Conservation (phyloP, 139 green algal species). For the Asterochloris erici region DNA sequence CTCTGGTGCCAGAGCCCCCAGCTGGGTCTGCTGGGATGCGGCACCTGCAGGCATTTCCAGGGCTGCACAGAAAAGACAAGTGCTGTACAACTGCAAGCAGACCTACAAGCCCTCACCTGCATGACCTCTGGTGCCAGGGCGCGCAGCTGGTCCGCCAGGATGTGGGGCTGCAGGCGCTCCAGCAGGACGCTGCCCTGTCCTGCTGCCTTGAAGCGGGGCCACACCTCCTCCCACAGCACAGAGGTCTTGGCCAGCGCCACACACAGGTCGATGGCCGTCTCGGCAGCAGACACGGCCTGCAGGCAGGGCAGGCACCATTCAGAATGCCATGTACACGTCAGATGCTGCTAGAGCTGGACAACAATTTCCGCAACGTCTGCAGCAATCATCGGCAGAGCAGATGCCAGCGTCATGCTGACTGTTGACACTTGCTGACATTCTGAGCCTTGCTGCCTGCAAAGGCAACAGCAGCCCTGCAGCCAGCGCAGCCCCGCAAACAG, state of each 20-base stretch:
- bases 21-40: no score
- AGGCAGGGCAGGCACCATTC: background rate
- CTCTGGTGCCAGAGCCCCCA: no score
- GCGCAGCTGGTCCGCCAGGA: slow-evolving; percentile 52
- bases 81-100: no score
- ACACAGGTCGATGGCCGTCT: slow-evolving; percentile 31
- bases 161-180: slow-evolving; percentile 44
- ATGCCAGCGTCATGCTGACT: background rate
- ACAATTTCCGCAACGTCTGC: slow-evolving; percentile 1
- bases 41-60: no score
- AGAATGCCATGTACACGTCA: background rate
- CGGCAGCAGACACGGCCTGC: slow-evolving; percentile 17
- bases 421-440: no score
- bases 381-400: slow-evolving; percentile 13
- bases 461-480: no score
- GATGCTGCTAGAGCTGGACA: slow-evolving; percentile 15
- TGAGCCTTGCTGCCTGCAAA: no score
- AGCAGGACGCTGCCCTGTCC: slow-evolving; percentile 37
- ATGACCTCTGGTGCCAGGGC: slow-evolving; percentile 66
- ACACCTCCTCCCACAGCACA: slow-evolving; percentile 32
- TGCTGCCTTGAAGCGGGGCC: slow-evolving; percentile 14
- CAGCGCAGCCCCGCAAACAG: no score
- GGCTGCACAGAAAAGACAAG: no score
- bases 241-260: slow-evolving; percentile 31
- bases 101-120: slow-evolving; percentile 35